Evolutionary conservation across 2,329 filamentous ascomycete species (phyloP).

Genomic region (Botrytis pseudocinerea): DNA sequence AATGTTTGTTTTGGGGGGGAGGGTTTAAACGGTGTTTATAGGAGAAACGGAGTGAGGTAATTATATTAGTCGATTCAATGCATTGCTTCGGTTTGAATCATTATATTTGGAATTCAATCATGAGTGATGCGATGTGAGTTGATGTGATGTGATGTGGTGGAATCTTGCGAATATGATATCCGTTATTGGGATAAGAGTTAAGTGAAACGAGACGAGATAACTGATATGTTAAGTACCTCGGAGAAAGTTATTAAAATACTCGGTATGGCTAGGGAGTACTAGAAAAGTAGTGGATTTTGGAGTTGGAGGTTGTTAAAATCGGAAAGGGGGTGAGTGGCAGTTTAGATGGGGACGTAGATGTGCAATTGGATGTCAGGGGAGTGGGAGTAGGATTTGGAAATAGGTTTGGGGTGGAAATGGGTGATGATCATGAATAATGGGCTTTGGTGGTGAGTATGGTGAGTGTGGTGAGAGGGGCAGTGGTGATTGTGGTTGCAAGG

Average conservation of each 20-base stretch:
- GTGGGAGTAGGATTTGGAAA: background rate
- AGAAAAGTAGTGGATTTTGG: background rate
- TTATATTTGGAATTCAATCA: background rate
- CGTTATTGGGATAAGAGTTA: background rate
- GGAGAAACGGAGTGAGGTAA: background rate
- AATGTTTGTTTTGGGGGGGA: background rate
- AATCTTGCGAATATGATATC: background rate
- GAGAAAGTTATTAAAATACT: background rate
- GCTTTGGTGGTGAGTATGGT: too few relatives aligned
- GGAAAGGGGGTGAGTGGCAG: background rate
- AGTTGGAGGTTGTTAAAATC: background rate
- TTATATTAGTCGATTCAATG: background rate
- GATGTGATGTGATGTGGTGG: background rate
- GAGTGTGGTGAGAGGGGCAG: background rate
- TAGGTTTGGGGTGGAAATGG: background rate
- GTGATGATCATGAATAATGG: background rate
- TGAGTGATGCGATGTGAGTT: background rate
- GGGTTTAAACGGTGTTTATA: background rate
- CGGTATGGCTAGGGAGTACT: accelerated
- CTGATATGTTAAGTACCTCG: background rate
- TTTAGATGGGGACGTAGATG: background rate
- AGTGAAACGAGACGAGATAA: background rate
- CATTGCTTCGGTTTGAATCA: background rate
- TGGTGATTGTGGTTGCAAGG: background rate
- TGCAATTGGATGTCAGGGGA: too few relatives aligned